Evolutionary conservation across 257 asterid species (phyloP), one percentile per base, ranked within the genome.

Genomic region (Verbena officinalis): DNA sequence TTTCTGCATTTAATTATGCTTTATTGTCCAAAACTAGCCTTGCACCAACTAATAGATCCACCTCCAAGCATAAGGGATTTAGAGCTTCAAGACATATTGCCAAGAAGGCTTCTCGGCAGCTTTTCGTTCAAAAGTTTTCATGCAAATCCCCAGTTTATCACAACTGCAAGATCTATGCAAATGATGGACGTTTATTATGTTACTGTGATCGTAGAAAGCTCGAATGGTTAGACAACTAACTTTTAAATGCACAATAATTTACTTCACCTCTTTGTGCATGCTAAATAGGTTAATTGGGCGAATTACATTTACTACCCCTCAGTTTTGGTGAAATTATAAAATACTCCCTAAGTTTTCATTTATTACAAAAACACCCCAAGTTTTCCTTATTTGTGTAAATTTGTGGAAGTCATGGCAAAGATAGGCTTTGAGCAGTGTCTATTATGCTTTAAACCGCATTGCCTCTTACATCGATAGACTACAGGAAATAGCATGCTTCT

Each of bases 121-220:
- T 80, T 12, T 93, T 93, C 69, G 99, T 93, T 70, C 84, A 87
- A 71, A 93, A 90, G 49, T 90, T 93, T 70, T 93, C 99, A 39
- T 93, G 99, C 86, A 93, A 93, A 80, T 69, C 99, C 68, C 96
- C 94, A 15, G 99, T 93, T 67, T 93, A 93, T 78, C 97, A 92
- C 83, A 92, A 92, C 79, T 93, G 95, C 83, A 90, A 87, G 79
- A 93, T 93, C 70, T 93, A 75, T 23, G 97, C 99, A 73, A 84
- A 86, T 80, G 97, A 93, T 69, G 99, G 97, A 1, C 79, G 99
- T 38, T 75, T 92, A 59, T 72, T 92, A 65, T 90, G 99, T 73
- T 88, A 90, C 69, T 93, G 99, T 73, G 97, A 93, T 73, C 91
- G 86, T 54, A 84, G 84, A 75, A 93, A 90, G 73, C 91, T 93